A percentile compares a stretch with the other conserved stretches of the same genome.
Evolutionary conservation across 2,329 filamentous ascomycete species (phyloP).

Genomic region (Pestalotiopsis sp.): DNA sequence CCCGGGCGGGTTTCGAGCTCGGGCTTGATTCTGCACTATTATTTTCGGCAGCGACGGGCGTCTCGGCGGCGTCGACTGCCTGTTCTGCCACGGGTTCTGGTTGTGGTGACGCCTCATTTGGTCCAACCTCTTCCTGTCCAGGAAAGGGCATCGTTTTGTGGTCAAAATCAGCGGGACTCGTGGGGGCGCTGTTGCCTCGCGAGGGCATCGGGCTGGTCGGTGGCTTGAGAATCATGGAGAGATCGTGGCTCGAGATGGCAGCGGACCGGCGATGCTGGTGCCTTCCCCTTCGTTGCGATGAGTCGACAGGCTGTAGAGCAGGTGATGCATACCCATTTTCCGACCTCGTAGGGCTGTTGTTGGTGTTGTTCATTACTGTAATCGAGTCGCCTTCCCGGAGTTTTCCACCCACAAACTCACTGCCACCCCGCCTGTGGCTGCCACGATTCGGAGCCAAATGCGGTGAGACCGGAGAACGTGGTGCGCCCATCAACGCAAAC

Average conservation of each 20-base stretch:
- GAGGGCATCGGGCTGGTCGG: constrained; percentile 53
- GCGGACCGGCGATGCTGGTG: constrained; percentile 81
- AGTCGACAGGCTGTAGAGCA: constrained; percentile 48
- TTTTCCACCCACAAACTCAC: constrained; percentile 83
- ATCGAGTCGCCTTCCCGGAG: constrained; percentile 57
- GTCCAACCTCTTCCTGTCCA: constrained; percentile 13
- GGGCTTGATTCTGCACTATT: neutral
- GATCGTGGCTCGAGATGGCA: constrained; percentile 81
- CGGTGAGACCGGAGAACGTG: constrained; percentile 52
- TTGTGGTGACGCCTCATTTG: constrained; percentile 7
- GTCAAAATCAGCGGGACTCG: constrained; percentile 56
- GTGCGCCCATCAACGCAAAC: constrained; percentile 49
- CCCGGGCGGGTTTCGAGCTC: constrained; percentile 41
- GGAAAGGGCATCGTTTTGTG: constrained; percentile 27
- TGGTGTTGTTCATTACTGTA: constrained; percentile 57
- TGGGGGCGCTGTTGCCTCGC: constrained; percentile 62
- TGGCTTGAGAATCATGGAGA: constrained; percentile 68
- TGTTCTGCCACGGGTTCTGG: neutral
- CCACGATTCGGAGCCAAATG: constrained; percentile 58
- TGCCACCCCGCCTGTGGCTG: constrained; percentile 77
- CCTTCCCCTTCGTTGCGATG: constrained; percentile 55
- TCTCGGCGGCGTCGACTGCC: neutral
- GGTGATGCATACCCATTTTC: constrained; percentile 59
- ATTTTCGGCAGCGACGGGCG: neutral
- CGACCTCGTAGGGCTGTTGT: constrained; percentile 66